These are phyloP conservation scores for Taxillus chinensis DNA, from an alignment of 164 flowering plant species.

Conservation along the genomic window DNA sequence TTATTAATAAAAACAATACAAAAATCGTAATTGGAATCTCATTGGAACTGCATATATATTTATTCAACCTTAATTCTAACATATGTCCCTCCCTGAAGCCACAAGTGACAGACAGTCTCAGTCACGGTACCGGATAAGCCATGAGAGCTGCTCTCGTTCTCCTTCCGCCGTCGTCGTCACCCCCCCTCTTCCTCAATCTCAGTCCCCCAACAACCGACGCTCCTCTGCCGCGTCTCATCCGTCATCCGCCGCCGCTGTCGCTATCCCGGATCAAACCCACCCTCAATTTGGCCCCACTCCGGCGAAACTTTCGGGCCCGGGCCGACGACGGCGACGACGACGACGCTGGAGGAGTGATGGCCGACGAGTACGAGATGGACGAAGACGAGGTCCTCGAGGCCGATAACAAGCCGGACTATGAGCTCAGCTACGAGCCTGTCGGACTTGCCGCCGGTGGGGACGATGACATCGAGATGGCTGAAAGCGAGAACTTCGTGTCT, in stretches of 20 bases:
- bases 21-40: no score
- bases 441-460: conserved; percentile 8
- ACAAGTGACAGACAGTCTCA: no score
- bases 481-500: conserved; percentile 69
- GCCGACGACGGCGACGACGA: conserved; percentile 20
- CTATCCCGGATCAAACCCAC: not conserved
- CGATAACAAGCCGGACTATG: conserved; percentile 86
- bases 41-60: no score
- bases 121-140: not conserved
- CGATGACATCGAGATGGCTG: conserved; percentile 43
- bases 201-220: not conserved
- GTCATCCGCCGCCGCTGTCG: not conserved
- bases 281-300: not conserved
- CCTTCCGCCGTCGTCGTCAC: not conserved
- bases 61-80: no score
- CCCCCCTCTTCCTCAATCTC: not conserved
- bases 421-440: conserved; percentile 62
- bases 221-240: not conserved
- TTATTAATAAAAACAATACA: no score
- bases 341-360: conserved; percentile 27
- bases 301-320: not conserved
- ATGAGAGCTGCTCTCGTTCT: not conserved
- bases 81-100: no score
- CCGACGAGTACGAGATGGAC: conserved; percentile 69
- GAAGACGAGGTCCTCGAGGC: conserved; percentile 68